Conservation (phyloP, 164 flowering plant species). For the Umbilicus rupestris region DNA sequence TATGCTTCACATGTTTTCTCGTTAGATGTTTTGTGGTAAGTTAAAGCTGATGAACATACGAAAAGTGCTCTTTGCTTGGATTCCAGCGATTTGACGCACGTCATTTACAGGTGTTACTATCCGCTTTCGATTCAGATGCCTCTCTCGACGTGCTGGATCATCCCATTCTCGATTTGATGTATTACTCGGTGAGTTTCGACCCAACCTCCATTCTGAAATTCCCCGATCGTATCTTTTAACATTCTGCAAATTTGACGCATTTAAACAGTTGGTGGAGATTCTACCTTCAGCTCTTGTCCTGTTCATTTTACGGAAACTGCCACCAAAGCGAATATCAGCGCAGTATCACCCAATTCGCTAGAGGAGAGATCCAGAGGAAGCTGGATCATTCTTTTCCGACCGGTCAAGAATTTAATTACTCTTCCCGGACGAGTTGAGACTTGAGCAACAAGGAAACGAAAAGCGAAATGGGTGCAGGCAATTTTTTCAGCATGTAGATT, state of each 20-base stretch:
- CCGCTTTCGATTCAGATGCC: conserved; percentile 78
- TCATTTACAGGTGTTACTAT: conserved; percentile 48
- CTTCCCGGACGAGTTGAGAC: conserved; percentile 12
- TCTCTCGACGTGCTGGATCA: conserved; percentile 82
- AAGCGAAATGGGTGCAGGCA: conserved; percentile 15
- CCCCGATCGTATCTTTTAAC: no score
- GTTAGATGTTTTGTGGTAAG: conserved; percentile 85
- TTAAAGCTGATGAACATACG: not conserved
- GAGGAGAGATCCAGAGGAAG: conserved; percentile 2
- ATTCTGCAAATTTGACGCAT: no score
- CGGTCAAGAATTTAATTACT: conserved; percentile 6
- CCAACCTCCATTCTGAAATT: no score
- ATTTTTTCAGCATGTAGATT: conserved; percentile 16
- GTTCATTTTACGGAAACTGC: conserved; percentile 82
- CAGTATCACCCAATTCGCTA: conserved; percentile 85
- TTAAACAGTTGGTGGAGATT: conserved; percentile 67
- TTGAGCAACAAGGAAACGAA: no score
- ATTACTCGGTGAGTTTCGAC: conserved; percentile 81
- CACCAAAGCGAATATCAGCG: conserved; percentile 78
- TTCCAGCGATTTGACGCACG: not conserved
- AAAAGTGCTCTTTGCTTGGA: no score
- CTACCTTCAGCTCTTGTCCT: conserved; percentile 92
- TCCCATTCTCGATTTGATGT: conserved; percentile 69
- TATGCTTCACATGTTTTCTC: conserved; percentile 87
- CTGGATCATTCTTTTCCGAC: conserved; percentile 9